Base-by-base conservation (phyloP, 139 green algal species). In the Closterium sp. region DNA sequence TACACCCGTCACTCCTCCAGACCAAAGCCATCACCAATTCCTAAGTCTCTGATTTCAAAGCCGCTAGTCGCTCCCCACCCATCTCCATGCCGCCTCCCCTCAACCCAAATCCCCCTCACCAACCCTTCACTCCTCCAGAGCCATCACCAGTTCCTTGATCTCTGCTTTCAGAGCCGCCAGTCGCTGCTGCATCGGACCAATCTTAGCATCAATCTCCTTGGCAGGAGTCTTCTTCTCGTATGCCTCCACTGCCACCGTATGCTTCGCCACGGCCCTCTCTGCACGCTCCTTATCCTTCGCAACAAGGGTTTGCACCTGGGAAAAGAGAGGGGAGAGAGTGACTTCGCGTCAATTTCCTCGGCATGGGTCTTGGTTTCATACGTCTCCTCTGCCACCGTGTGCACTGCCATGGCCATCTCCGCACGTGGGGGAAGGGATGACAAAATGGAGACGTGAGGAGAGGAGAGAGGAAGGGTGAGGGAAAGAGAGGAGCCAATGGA, bases 221-320 rank as follows among this genome's bases (percentile, higher is more conserved):
- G 89, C 29, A 22, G 92, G 10, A 0, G 90, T 85, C 85, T 94
- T 94, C 29, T 31, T 45, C 32, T 94, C 92, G 24, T 91, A 94
- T 17, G 31, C 92, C 27, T 93, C 92, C 24, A 93, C 89, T 0
- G 87, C 85, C 0, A 38, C 45, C 0, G 32, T 45, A 27, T 93
- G 89, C 89, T 93, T 93, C 70, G 88, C 90, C 17, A 93, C 13
- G 21, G 22, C 34, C 92, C 91, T 85, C 10, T 70, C 85, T 42
- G 89, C 31, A 1, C 30, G 38, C 92, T 94, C 89, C 92, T 91
- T 93, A 31, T 94, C 92, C 32, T 94, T 94, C 13, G 89, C 92
- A n/a, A 94, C 89, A 32, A 94, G 32, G 0, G 73, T 29, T 90
- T 90, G 79, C 34, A 91, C 92, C 89, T 93, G 86, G 84, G 30